phyloP scores from a whole-genome alignment of 805 yeast species.

The Candida maesae region DNA sequence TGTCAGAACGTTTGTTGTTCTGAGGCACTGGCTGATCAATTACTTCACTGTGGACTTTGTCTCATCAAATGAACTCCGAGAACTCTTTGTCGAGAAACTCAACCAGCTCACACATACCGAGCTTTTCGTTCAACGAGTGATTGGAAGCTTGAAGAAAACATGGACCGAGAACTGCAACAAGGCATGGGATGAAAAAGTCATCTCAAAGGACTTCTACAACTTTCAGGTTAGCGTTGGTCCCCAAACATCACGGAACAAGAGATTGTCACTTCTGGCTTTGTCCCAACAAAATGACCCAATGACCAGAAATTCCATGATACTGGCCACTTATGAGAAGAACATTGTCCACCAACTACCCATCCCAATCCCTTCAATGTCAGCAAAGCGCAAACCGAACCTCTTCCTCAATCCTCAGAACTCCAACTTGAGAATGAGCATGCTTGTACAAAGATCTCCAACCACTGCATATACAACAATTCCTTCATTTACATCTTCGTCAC shows the following conservation, averaged over 20 bases:
- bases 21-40: slow-evolving; percentile 88
- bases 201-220: slow-evolving; percentile 15
- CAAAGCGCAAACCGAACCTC: slow-evolving; percentile 18
- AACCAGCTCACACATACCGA: slow-evolving; percentile 18
- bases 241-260: slow-evolving; percentile 23
- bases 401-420: slow-evolving; percentile 26
- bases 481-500: slow-evolving; percentile 5
- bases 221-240: slow-evolving; percentile 28
- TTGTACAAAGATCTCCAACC: slow-evolving; percentile 5
- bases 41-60: slow-evolving; percentile 85
- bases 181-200: slow-evolving; percentile 31
- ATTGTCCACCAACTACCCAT: slow-evolving; percentile 22
- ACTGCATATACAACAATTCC: slow-evolving; percentile 3
- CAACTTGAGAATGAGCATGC: slow-evolving; percentile 19
- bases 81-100: slow-evolving; percentile 37
- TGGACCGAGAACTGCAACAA: slow-evolving; percentile 41
- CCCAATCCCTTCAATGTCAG: slow-evolving; percentile 11
- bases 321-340: slow-evolving; percentile 28
- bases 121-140: slow-evolving; percentile 32
- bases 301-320: slow-evolving; percentile 38
- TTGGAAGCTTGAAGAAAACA: slow-evolving; percentile 43
- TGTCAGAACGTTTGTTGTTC: slow-evolving; percentile 77
- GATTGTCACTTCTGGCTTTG: slow-evolving; percentile 36
- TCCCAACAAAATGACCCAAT: slow-evolving; percentile 36
- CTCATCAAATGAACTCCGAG: slow-evolving; percentile 44